Percentiles rank a stretch among this genome's conserved stretches.
Conservation (phyloP, 139 green algal species). For the Chlamydomonas sphaeroides region DNA sequence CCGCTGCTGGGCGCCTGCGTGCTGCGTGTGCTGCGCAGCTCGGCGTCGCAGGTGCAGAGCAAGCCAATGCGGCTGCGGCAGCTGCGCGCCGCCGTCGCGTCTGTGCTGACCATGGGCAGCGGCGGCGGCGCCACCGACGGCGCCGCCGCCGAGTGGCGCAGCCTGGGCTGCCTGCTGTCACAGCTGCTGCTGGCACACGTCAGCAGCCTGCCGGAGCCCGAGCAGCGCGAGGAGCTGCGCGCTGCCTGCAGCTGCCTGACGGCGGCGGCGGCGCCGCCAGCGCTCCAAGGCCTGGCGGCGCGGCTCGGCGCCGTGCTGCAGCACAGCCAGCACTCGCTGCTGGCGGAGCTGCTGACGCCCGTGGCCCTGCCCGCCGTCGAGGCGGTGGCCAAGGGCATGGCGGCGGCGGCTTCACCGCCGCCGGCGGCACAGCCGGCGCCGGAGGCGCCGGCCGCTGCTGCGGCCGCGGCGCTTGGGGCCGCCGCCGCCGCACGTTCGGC, state of each 20-base stretch:
- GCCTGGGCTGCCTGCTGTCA: constrained; percentile 52
- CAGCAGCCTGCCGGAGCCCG: constrained; percentile 28
- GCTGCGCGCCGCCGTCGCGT: constrained; percentile 69
- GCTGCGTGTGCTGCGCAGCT: constrained; percentile 30
- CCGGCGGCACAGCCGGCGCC: constrained; percentile 15
- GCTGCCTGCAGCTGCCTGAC: not conserved
- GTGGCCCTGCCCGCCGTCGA: constrained; percentile 1
- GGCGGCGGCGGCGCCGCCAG: not conserved
- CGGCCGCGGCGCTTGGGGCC: too few species aligned
- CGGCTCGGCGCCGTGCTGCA: constrained; percentile 7
- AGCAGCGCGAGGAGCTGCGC: constrained; percentile 2
- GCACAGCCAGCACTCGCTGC: not conserved
- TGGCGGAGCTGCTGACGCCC: constrained; percentile 1
- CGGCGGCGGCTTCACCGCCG: too few species aligned
- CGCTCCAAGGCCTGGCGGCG: not conserved
- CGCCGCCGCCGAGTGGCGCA: constrained; percentile 35
- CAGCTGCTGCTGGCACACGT: constrained; percentile 68
- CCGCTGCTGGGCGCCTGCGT: constrained; percentile 32
- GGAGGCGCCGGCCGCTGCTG: constrained; percentile 39
- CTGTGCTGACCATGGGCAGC: not conserved
- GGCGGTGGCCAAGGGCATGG: not conserved
- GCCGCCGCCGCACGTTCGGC: constrained; percentile 41
- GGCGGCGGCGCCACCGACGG: not conserved
- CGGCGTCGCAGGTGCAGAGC: constrained; percentile 44
- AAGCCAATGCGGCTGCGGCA: constrained; percentile 71